Evolutionary conservation across 148 eudicot genomes (phyloP).

Genomic region (Linanthus parryae): DNA sequence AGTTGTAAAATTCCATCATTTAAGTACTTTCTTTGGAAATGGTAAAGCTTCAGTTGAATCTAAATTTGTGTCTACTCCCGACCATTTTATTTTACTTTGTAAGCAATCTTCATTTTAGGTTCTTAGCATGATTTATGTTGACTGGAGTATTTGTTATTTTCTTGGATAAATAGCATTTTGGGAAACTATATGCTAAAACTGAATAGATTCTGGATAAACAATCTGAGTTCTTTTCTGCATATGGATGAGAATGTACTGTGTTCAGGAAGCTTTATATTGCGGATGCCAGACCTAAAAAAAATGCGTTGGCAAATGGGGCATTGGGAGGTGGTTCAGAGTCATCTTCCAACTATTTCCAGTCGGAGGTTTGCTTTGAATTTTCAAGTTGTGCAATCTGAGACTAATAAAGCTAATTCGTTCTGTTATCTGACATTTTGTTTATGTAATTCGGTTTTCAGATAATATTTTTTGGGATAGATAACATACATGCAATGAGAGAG

Average conservation of each 20-base stretch:
- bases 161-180: too few species aligned
- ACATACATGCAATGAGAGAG: conserved; percentile 98
- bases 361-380: conserved; percentile 58
- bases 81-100: too few species aligned
- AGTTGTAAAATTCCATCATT: too few species aligned
- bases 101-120: too few species aligned
- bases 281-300: conserved; percentile 99
- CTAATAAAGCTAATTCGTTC: not conserved
- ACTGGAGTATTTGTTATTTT: too few species aligned
- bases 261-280: conserved; percentile 88
- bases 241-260: too few species aligned
- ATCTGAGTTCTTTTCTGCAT: too few species aligned
- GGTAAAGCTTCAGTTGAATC: too few species aligned
- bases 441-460: conserved; percentile 45
- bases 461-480: conserved; percentile 96
- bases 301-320: conserved; percentile 98
- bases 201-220: too few species aligned
- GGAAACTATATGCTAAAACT: not conserved
- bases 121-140: too few species aligned
- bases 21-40: too few species aligned
- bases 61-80: too few species aligned
- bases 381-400: conserved; percentile 8
- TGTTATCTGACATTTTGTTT: conserved; percentile 11
- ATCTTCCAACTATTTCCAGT: conserved; percentile 88
- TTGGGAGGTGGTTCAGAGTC: conserved; percentile 99